phyloP scores from a whole-genome alignment of 2,329 filamentous ascomycete species.

The Emericellopsis cladophorae region DNA sequence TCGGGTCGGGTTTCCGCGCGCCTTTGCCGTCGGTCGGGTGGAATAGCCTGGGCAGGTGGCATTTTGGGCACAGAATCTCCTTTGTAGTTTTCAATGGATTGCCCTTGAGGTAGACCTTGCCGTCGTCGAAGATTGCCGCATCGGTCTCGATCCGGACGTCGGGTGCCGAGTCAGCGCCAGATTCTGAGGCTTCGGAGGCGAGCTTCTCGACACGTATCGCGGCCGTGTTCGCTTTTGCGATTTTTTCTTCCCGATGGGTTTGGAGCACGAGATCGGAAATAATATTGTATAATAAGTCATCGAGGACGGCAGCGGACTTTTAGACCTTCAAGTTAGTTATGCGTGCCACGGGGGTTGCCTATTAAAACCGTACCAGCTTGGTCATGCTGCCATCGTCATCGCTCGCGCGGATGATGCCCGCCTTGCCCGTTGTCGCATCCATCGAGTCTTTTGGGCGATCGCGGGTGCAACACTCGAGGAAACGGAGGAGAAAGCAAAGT shows the following conservation, averaged over 20 bases:
- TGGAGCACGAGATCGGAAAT: slow-evolving; percentile 63
- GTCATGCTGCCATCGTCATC: slow-evolving; percentile 40
- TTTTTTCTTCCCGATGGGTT: slow-evolving; percentile 68
- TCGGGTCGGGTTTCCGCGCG: slow-evolving; percentile 50
- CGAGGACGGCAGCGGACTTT: slow-evolving; percentile 53
- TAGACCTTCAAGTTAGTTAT: background rate
- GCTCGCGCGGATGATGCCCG: slow-evolving; percentile 41
- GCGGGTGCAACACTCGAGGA: no score
- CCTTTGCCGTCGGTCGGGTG: slow-evolving; percentile 62
- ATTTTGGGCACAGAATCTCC: slow-evolving; percentile 62
- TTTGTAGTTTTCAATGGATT: slow-evolving; percentile 60
- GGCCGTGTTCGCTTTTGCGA: slow-evolving; percentile 53
- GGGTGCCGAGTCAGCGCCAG: slow-evolving; percentile 37
- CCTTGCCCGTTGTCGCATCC: slow-evolving; percentile 36
- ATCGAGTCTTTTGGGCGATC: slow-evolving; percentile 8
- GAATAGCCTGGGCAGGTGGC: slow-evolving; percentile 61
- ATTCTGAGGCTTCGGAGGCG: slow-evolving; percentile 41
- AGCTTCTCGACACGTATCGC: slow-evolving; percentile 52
- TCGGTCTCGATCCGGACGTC: slow-evolving; percentile 50
- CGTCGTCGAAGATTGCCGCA: slow-evolving; percentile 59
- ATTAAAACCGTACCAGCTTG: slow-evolving; percentile 33
- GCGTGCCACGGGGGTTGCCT: no score
- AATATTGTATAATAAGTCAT: slow-evolving; percentile 65
- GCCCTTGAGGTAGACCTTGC: slow-evolving; percentile 54
- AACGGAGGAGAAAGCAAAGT: no score